These are phyloP conservation scores for Neoarthrinium moseri DNA, from an alignment of 2,329 filamentous ascomycete genomes.

Conservation along the genomic window DNA sequence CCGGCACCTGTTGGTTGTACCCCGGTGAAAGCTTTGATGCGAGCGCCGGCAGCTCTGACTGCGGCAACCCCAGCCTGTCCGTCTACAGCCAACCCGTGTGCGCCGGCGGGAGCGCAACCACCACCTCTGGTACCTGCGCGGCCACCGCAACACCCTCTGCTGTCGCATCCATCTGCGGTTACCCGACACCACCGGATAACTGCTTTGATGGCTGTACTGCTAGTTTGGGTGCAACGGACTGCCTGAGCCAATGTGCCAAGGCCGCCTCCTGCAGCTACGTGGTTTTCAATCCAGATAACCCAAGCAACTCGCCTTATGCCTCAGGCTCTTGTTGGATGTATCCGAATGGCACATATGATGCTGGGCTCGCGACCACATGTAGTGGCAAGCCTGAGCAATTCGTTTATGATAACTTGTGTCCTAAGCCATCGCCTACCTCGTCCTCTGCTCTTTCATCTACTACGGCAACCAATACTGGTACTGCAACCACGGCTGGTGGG, in stretches of 20 bases:
- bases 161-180: neutral
- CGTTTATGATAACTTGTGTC: neutral
- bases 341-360: neutral
- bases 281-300: conserved; percentile 1
- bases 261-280: conserved; percentile 1
- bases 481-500: neutral
- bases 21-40: neutral
- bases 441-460: neutral
- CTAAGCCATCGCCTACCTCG: neutral
- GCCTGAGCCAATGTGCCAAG: neutral
- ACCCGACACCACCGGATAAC: neutral
- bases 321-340: conserved; percentile 1
- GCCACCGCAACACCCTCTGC: neutral
- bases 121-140: neutral
- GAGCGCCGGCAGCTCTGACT: neutral
- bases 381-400: neutral
- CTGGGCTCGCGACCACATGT: neutral
- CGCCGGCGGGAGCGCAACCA: conserved; percentile 1
- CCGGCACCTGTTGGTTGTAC: conserved; percentile 1
- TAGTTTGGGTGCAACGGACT: neutral
- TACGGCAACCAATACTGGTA: neutral
- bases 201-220: neutral
- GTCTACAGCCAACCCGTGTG: neutral
- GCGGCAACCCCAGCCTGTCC: neutral
- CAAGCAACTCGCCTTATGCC: neutral